Percentiles rank a stretch among this genome's conserved stretches.
These are phyloP conservation scores for Garcia nutans DNA, from an alignment of 345 rosid genomes.

Conservation along the genomic window DNA sequence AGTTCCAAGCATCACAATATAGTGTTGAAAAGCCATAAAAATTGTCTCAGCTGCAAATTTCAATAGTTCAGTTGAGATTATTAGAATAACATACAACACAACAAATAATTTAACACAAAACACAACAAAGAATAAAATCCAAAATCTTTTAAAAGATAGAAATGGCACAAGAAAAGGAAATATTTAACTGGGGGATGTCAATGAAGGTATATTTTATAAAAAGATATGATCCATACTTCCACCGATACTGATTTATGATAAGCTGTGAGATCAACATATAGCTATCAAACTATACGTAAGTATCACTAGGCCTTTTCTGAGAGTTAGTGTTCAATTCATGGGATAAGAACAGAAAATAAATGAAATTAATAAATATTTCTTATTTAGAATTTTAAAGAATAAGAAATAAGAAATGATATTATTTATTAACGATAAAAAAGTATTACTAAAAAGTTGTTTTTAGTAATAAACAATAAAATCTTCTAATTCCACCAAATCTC, in stretches of 20 bases:
- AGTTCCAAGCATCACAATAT: constrained; percentile 89
- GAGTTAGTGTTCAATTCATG: no score
- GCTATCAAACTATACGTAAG: neutral
- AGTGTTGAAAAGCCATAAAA: constrained; percentile 88
- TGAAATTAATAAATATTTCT: no score
- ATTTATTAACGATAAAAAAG: no score
- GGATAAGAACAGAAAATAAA: no score
- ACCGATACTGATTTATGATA: neutral
- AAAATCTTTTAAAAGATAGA: neutral
- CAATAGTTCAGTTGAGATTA: constrained; percentile 5
- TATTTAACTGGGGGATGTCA: neutral
- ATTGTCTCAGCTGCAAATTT: constrained; percentile 60
- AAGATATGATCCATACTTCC: no score
- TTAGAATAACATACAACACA: neutral
- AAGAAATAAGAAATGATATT: no score
- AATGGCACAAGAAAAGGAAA: neutral
- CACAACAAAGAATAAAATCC: neutral
- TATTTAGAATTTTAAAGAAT: no score
- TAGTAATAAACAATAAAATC: no score
- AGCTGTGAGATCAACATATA: neutral
- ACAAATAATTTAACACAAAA: neutral
- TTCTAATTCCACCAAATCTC: no score
- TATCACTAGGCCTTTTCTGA: neutral
- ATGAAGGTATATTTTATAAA: neutral
- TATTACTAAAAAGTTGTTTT: no score